Base-by-base conservation (phyloP, 768 basidiomycete genomes). In the Podaxis pistillaris region DNA sequence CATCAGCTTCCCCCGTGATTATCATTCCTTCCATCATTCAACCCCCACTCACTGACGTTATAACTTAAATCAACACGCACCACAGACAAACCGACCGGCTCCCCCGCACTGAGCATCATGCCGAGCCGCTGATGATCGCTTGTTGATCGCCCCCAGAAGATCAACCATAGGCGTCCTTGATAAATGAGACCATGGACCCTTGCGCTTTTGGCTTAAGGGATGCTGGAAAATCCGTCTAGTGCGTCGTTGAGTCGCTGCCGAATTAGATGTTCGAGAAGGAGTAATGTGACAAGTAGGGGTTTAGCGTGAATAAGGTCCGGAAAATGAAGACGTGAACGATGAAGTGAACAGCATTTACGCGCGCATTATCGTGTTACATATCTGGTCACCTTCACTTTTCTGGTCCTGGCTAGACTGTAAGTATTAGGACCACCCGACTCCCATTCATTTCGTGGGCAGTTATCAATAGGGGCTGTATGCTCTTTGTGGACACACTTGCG, bases 1-100 rank as follows among this genome's bases (percentile, higher is more conserved):
- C 57, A 49, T 38, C 58, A 50, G 58, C 30, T 50, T 28, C 49
- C 24, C 33, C 57, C 33, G 19, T 47, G 57, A 51, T 59, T 24
- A 59, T 51, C 58, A 59, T 59, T 59, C 49, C 58, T 51, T 58
- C 57, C 46, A 49, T 51, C 49, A 59, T 50, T 33, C 33, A 33
- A 33, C 33, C 33, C 28, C 33, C 9, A 33, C 33, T 33, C 33
- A 33, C 33, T 33, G 33, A 33, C 33, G 33, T 33, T 33, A 33
- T 33, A 33, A 33, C 30, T 30, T 30, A 30, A 30, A 30, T 7
- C 30, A 30, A 7, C 33, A 8, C 8, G 8, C 33, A 33, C 33
- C 33, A 9, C 33, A 33, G 44, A 46, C 15, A 46, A 19, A 19
- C 44, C n/a, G 12, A 17, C 44, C 44, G 7, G 44, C 44, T 8